These are phyloP conservation scores for Peronospora tabacina DNA, from an alignment of 352 stramenopile species.

Conservation along the genomic window DNA sequence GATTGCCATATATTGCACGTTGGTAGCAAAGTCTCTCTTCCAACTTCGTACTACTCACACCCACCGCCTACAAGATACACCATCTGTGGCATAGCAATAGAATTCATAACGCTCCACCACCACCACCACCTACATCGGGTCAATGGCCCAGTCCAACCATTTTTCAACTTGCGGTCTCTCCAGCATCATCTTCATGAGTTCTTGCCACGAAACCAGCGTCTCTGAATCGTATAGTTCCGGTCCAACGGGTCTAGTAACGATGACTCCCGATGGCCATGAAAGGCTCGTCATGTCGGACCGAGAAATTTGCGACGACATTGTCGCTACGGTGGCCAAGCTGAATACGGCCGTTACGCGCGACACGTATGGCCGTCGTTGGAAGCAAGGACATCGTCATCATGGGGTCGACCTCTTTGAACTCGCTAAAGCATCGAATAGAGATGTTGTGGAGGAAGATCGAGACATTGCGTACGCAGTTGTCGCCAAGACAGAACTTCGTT, in stretches of 20 bases:
- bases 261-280: conserved; percentile 22
- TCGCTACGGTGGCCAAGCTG: conserved; percentile 34
- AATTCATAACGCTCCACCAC: conserved; percentile 5
- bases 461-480: conserved; percentile 42
- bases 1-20: no score
- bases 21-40: not conserved
- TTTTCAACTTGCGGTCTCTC: conserved; percentile 14
- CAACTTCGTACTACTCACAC: not conserved
- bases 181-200: conserved; percentile 15
- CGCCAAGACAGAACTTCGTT: conserved; percentile 37
- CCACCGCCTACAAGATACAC: no score
- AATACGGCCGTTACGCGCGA: conserved; percentile 24
- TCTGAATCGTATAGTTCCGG: conserved; percentile 13
- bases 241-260: conserved; percentile 24
- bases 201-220: conserved; percentile 14
- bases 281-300: conserved; percentile 33
- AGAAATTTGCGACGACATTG: conserved; percentile 35
- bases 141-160: conserved; percentile 5
- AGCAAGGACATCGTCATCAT: conserved; percentile 26
- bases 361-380: conserved; percentile 43
- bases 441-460: conserved; percentile 18
- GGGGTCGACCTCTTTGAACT: conserved; percentile 45
- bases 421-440: conserved; percentile 16
- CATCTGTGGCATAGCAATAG: conserved; percentile 11
- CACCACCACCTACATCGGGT: conserved; percentile 8